These are phyloP conservation scores for Sugiyamaella sp. DNA, from an alignment of 1,139 yeast species.

Conservation along the genomic window DNA sequence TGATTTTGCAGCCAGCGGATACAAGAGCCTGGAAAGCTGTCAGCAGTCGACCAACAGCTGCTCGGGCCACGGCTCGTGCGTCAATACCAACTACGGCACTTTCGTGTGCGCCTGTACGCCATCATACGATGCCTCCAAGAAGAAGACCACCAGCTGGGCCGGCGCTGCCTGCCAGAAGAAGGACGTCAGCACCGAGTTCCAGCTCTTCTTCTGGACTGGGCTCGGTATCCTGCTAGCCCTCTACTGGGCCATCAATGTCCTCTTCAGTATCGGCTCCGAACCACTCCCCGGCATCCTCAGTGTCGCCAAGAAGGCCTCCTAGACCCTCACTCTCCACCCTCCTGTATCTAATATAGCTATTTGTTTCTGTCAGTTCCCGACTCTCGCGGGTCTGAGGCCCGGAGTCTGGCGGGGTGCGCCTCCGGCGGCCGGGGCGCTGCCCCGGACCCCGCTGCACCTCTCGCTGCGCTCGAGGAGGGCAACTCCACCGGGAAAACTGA, in stretches of 20 bases:
- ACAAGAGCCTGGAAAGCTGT: conserved; percentile 49
- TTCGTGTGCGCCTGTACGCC: conserved; percentile 65
- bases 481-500: too few species aligned
- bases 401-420: conserved; percentile 3
- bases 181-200: conserved; percentile 65
- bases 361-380: background rate
- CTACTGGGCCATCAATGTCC: conserved; percentile 57
- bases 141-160: conserved; percentile 63
- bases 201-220: conserved; percentile 68
- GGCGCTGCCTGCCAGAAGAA: conserved; percentile 68
- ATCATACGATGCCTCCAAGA: conserved; percentile 50
- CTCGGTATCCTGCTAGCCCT: conserved; percentile 52
- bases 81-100: conserved; percentile 42
- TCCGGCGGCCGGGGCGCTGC: conserved; percentile 14
- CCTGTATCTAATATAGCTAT: background rate
- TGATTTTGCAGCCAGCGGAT: conserved; percentile 9
- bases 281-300: conserved; percentile 71
- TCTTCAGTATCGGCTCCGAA: conserved; percentile 57
- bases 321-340: background rate
- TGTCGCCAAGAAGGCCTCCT: conserved; percentile 50
- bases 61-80: conserved; percentile 65
- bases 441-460: conserved; percentile 7
- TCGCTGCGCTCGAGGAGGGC: background rate
- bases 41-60: conserved; percentile 57
- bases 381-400: background rate